Conservation (phyloP, 768 basidiomycete species). For the Boletus sensibilis region DNA sequence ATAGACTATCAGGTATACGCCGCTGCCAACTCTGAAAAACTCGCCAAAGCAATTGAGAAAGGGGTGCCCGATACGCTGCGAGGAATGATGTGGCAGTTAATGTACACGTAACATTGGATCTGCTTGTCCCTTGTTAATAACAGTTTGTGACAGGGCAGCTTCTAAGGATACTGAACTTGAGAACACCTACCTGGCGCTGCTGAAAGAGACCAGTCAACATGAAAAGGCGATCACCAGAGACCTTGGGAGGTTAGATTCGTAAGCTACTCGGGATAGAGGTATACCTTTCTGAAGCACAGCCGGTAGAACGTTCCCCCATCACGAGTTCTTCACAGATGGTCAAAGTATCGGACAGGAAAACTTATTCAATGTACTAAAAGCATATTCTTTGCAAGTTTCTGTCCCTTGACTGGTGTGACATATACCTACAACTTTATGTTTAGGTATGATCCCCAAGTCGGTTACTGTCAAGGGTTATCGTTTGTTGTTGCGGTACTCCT, state of each 20-base stretch:
- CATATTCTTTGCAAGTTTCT: constrained; percentile 80
- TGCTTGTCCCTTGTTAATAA: constrained; percentile 11
- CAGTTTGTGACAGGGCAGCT: constrained; percentile 62
- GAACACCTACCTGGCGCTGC: constrained; percentile 69
- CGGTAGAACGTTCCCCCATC: constrained; percentile 89
- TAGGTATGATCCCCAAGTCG: constrained; percentile 89
- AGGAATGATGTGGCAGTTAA: constrained; percentile 97
- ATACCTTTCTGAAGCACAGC: constrained; percentile 12
- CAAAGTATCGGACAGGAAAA: constrained; percentile 97
- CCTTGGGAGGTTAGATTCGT: constrained; percentile 63
- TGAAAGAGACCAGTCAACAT: constrained; percentile 83
- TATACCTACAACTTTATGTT: constrained; percentile 7
- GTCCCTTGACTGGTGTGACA: background rate
- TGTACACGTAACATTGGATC: constrained; percentile 47
- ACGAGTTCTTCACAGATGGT: constrained; percentile 92
- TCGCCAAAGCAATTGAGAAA: constrained; percentile 86
- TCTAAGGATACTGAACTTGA: constrained; percentile 91
- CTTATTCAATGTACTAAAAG: constrained; percentile 95
- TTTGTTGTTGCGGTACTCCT: constrained; percentile 94
- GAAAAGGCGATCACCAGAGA: constrained; percentile 95
- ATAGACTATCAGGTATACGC: constrained; percentile 90
- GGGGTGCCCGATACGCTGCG: constrained; percentile 87
- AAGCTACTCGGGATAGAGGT: background rate
- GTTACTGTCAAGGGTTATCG: constrained; percentile 96
- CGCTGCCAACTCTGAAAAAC: constrained; percentile 66